Percentiles rank a stretch among this genome's conserved stretches.
phyloP scores from a whole-genome alignment of 2,329 filamentous ascomycete genomes.

The Clonostachys solani region DNA sequence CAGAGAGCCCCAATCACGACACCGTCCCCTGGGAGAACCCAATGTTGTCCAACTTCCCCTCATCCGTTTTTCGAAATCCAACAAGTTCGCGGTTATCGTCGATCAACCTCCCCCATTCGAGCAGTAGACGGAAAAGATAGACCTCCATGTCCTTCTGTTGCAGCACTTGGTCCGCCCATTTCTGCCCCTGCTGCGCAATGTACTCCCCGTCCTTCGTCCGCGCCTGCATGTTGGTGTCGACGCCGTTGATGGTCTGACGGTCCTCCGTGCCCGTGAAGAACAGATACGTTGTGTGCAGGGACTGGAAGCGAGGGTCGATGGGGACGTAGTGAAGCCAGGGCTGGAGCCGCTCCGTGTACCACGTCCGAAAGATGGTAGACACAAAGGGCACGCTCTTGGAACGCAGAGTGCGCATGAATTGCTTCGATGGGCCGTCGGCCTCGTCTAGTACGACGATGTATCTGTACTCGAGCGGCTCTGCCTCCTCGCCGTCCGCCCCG shows the following conservation, averaged over 20 bases:
- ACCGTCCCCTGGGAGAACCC: conserved; percentile 16
- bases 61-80: conserved; percentile 22
- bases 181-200: conserved; percentile 62
- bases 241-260: conserved; percentile 34
- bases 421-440: conserved; percentile 57
- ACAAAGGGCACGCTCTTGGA: conserved; percentile 67
- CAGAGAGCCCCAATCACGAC: not conserved
- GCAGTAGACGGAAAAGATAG: conserved; percentile 71
- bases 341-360: conserved; percentile 70
- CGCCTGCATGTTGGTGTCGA: conserved; percentile 39
- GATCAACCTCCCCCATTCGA: conserved; percentile 72
- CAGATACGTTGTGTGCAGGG: conserved; percentile 66
- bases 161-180: conserved; percentile 61
- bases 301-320: conserved; percentile 68
- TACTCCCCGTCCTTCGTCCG: conserved; percentile 50
- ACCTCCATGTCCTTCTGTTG: conserved; percentile 74
- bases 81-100: conserved; percentile 53
- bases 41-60: conserved; percentile 19
- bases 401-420: conserved; percentile 59
- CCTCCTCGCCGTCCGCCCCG: conserved; percentile 26
- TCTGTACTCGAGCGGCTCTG: conserved; percentile 56
- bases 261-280: conserved; percentile 64
- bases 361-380: conserved; percentile 69
- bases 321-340: conserved; percentile 82
- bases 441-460: conserved; percentile 72